Evolutionary conservation across 2,329 filamentous ascomycete species (phyloP).

Genomic region (Lizonia empirigonia): DNA sequence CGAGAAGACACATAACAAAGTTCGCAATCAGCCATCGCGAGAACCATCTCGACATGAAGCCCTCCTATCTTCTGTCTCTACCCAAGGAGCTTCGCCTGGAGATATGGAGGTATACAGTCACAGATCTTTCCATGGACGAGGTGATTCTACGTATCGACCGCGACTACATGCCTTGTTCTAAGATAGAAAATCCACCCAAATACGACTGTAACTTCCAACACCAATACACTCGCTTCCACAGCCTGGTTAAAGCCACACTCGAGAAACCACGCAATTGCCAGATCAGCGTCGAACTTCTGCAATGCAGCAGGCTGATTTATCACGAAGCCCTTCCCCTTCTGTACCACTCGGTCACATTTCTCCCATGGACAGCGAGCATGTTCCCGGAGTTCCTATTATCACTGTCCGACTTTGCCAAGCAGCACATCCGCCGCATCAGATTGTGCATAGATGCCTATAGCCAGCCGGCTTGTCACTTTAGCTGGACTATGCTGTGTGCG

Average conservation of each 20-base stretch:
- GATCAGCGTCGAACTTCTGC: constrained; percentile 21
- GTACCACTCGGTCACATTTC: constrained; percentile 26
- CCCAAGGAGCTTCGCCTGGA: constrained; percentile 30
- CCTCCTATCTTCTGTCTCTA: constrained; percentile 23
- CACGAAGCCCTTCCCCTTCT: constrained; percentile 35
- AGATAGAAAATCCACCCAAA: constrained; percentile 7
- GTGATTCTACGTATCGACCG: constrained; percentile 22
- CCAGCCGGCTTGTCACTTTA: constrained; percentile 19
- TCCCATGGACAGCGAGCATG: constrained; percentile 22
- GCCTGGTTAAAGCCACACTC: constrained; percentile 6
- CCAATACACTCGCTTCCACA: background rate
- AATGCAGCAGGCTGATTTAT: constrained; percentile 24
- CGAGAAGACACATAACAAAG: too few species aligned
- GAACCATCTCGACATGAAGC: background rate
- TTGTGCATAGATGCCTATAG: constrained; percentile 11
- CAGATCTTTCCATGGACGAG: constrained; percentile 17
- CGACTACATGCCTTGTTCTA: background rate
- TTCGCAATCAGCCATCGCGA: background rate
- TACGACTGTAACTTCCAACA: too few species aligned
- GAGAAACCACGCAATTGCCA: background rate
- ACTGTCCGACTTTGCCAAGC: constrained; percentile 21
- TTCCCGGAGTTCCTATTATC: constrained; percentile 28
- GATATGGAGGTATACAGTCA: constrained; percentile 32
- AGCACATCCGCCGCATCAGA: constrained; percentile 25
- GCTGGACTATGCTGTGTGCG: constrained; percentile 36